Evolutionary conservation across 2,329 filamentous ascomycete species (phyloP).

Genomic region (Colletotrichum echinochloae): DNA sequence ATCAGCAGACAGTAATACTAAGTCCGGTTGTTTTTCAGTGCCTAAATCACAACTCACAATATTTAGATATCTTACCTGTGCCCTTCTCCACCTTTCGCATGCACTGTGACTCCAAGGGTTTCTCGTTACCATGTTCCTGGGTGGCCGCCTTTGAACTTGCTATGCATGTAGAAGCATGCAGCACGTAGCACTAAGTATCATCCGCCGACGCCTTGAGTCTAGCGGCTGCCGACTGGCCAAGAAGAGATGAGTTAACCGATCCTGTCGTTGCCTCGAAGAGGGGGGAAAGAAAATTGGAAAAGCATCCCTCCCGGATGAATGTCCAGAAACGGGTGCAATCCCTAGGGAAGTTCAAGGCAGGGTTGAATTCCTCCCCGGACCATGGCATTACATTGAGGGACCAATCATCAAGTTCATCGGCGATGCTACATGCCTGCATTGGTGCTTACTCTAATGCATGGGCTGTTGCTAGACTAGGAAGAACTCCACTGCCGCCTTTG

Average conservation of each 20-base stretch:
- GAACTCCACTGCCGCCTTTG: neutral
- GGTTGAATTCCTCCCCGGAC: neutral
- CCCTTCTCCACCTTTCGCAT: neutral
- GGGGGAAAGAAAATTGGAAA: neutral
- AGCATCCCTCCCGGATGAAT: neutral
- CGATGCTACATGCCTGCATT: constrained; percentile 27
- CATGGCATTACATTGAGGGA: neutral
- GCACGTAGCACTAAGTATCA: no score
- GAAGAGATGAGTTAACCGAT: no score
- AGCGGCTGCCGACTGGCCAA: neutral
- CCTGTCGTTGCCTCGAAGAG: neutral
- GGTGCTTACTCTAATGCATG: constrained; percentile 4
- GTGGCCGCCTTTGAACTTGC: neutral
- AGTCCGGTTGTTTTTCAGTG: neutral
- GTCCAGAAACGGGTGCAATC: neutral
- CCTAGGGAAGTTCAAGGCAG: neutral
- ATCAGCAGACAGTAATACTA: neutral
- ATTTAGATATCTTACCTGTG: neutral
- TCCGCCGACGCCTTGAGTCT: neutral
- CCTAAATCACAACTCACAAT: neutral
- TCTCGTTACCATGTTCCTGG: neutral
- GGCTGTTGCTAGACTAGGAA: neutral
- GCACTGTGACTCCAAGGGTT: neutral
- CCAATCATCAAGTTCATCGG: neutral
- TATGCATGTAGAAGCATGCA: neutral